Evolutionary conservation across 2,329 filamentous ascomycete species (phyloP), one percentile per base, ranked within the genome.

Genomic region (Orbilia ellipsospora): DNA sequence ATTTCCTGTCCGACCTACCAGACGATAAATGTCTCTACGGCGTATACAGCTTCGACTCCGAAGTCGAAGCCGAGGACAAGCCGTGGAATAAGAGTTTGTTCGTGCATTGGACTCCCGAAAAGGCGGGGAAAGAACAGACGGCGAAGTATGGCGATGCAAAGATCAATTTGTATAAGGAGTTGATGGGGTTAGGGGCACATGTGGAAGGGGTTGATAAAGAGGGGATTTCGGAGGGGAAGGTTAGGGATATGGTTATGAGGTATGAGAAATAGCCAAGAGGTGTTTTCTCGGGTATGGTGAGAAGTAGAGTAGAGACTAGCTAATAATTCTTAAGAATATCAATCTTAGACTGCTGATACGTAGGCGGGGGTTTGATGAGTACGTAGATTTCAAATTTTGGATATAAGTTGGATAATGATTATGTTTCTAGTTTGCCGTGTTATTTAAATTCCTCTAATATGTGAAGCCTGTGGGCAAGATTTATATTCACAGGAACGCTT

Each of bases 21-120:
- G 57, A 57, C 13, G 50, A 60, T 12, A 59, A 52, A 12, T 69
- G 72, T 26, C 51, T 59, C 44, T 64, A 62, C 52, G 60, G 26
- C 26, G 59, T 31, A 16, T 52, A 64, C 65, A 69, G 31, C 10
- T 68, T 75, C 48, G 51, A 60, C 12, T 31, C 28, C 12, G 48
- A 61, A 15, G 12, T 31, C 40, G 57, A 63, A 13, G 26, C 20
- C 13, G 62, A 57, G n/a, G 31, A 6, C 10, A 36, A 36, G 10
- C 40, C 52, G 13, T 51, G 36, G 31, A 42, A 44, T 18, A 31
- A 52, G 23, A 59, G 40, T n/a, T 16, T 56, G 18, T 75, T 75
- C 15, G 10, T 69, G 5, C 50, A 36, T 20, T 68, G 73, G 66
- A 6, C 36, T 6, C 64, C 66, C 12, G 51, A 51, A 8, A 54